phyloP scores from a whole-genome alignment of 257 asterid genomes.

The Nicotiana undulata region DNA sequence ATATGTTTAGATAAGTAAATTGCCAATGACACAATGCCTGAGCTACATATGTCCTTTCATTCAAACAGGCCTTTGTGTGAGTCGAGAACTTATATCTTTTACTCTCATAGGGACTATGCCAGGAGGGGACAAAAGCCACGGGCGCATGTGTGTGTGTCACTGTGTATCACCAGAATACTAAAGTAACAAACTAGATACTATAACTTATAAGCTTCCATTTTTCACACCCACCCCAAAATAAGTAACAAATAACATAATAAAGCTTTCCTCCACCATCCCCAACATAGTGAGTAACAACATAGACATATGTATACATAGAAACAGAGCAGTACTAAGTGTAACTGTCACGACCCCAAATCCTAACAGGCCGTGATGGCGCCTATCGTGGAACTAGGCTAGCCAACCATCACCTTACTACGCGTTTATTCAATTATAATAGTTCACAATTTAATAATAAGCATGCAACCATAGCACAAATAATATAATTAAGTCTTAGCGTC shows the following conservation, averaged over 20 bases:
- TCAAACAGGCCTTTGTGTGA: background rate
- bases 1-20: no score
- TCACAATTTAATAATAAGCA: no score
- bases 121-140: background rate
- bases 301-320: background rate
- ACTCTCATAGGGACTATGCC: background rate
- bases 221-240: background rate
- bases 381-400: no score
- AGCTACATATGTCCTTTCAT: no score
- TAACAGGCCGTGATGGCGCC: no score
- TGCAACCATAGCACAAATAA: no score
- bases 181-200: background rate
- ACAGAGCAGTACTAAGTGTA: background rate
- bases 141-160: background rate
- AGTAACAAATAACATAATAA: background rate
- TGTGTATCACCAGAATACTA: background rate
- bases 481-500: no score
- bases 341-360: no score
- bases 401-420: no score
- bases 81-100: background rate
- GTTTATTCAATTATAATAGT: no score
- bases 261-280: background rate
- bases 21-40: no score
- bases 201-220: no score
- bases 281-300: background rate